A percentile compares a stretch with the other conserved stretches of the same genome.
Evolutionary conservation across 1,139 yeast genomes (phyloP).

Genomic region (Diutina sp.): DNA sequence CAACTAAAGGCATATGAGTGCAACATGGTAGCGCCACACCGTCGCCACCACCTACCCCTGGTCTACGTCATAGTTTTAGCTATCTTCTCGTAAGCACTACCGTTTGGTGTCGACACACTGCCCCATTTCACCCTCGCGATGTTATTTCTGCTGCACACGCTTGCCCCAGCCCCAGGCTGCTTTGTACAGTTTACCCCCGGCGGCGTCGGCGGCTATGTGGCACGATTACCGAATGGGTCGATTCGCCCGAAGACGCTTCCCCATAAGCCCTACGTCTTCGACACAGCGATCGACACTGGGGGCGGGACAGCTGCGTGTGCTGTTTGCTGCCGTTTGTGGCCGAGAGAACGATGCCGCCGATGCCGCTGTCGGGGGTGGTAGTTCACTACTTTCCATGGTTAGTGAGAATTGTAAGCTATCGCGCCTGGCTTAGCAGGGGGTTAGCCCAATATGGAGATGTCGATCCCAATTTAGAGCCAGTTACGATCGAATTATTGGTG

Average conservation of each 20-base stretch:
- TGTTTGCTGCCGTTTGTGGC: not conserved
- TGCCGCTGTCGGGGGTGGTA: no score
- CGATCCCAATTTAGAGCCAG: no score
- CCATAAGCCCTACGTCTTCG: not conserved
- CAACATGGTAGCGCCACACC: not conserved
- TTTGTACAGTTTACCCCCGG: not conserved
- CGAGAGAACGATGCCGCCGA: not conserved
- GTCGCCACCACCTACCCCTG: no score
- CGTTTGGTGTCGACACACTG: not conserved
- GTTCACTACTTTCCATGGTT: no score
- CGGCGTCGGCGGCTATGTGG: not conserved
- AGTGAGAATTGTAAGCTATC: no score
- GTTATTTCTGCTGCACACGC: not conserved
- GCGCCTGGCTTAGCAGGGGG: no score
- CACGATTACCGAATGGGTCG: not conserved
- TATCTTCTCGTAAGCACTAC: not conserved
- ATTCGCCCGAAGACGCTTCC: not conserved
- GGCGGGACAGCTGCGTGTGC: not conserved
- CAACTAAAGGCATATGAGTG: not conserved
- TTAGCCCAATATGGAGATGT: no score
- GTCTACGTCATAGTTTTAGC: no score
- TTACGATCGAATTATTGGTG: no score
- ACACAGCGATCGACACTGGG: not conserved
- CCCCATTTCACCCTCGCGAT: not conserved
- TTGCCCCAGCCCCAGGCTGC: not conserved